Base-by-base conservation (phyloP, 768 basidiomycete genomes). In the Lactifluus echinatus region DNA sequence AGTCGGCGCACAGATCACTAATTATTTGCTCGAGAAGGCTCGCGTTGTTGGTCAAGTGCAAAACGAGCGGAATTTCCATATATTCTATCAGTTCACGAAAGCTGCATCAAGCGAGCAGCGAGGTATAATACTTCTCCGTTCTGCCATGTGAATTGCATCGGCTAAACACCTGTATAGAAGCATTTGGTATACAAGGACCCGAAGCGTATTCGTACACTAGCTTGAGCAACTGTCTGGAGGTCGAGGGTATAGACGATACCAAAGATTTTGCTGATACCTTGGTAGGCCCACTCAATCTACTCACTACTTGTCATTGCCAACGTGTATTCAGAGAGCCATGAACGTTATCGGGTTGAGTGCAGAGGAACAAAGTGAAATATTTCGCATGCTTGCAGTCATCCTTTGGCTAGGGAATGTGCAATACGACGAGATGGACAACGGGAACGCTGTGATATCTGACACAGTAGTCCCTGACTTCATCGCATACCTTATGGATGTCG, bases 61-160 rank as follows among this genome's bases (percentile, higher is more conserved):
- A 69, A 87, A 89, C 63, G 96, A 99, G 72, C 84, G 96, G 59
- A 90, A 96, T 70, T 98, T 98, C 71, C 96, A 99, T 67, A 94
- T 99, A 59, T 98, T 99, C 76, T 99, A 98, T 71, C 96, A 99
- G 68, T 96, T 98, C 71, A 97, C 96, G 26, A 99, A 97, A 69
- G 93, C 85, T 5, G 95, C 96, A 4, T 83, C 88, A 7, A 78
- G 85, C 46, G 89, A 86, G 45, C 92, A 97, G 70, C 82, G 92
- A 70, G 93, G 93, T 90, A 65, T 56, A 79, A 68, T 26, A 21
- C 39, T 21, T 43, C 12, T 23, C 34, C 17, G n/a, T 17, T 49
- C 12, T 40, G 28, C 12, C 28, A 11, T 24, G 23, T 21, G 3
- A 15, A 6, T 6, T 24, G 5, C 24, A 21, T 36, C 45, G 14